Evolutionary conservation across 1,284 basidiomycete species (phyloP).

Genomic region (Ustilago shanxiensis): DNA sequence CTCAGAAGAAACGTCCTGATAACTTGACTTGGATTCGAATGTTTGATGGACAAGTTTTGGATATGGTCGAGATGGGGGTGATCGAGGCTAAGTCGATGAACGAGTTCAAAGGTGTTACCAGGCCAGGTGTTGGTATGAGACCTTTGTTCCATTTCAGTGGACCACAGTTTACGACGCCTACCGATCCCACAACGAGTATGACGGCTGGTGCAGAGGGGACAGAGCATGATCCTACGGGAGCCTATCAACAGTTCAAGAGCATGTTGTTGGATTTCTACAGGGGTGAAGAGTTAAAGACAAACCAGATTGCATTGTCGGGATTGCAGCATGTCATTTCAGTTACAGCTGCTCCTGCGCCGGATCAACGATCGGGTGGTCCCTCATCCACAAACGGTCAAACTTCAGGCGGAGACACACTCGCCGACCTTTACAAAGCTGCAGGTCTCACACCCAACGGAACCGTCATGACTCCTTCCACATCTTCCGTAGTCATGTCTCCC

Average conservation of each 20-base stretch:
- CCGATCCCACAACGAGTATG: slow-evolving; percentile 67
- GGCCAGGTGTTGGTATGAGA: slow-evolving; percentile 89
- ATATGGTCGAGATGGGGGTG: slow-evolving; percentile 94
- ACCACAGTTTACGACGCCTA: slow-evolving; percentile 67
- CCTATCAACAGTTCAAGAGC: slow-evolving; percentile 79
- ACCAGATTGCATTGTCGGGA: slow-evolving; percentile 80
- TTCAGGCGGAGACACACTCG: slow-evolving; percentile 30
- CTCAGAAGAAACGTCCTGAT: slow-evolving; percentile 93
- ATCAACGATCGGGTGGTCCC: not conserved
- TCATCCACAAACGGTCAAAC: not conserved
- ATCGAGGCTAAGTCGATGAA: slow-evolving; percentile 83
- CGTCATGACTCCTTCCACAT: slow-evolving; percentile 68
- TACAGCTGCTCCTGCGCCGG: slow-evolving; percentile 54
- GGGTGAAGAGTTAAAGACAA: slow-evolving; percentile 81
- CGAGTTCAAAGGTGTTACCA: slow-evolving; percentile 88
- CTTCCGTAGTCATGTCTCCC: slow-evolving; percentile 71
- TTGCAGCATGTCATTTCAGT: slow-evolving; percentile 86
- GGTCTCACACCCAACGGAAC: slow-evolving; percentile 68
- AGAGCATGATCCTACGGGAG: slow-evolving; percentile 54
- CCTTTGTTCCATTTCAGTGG: slow-evolving; percentile 95
- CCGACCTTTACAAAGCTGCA: slow-evolving; percentile 60
- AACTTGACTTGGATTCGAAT: slow-evolving; percentile 87
- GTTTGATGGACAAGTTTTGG: slow-evolving; percentile 88
- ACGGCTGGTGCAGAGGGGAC: slow-evolving; percentile 35
- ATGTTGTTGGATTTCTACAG: slow-evolving; percentile 88